Evolutionary conservation across 1,139 yeast genomes (phyloP).

Genomic region (Geotrichum candidum): DNA sequence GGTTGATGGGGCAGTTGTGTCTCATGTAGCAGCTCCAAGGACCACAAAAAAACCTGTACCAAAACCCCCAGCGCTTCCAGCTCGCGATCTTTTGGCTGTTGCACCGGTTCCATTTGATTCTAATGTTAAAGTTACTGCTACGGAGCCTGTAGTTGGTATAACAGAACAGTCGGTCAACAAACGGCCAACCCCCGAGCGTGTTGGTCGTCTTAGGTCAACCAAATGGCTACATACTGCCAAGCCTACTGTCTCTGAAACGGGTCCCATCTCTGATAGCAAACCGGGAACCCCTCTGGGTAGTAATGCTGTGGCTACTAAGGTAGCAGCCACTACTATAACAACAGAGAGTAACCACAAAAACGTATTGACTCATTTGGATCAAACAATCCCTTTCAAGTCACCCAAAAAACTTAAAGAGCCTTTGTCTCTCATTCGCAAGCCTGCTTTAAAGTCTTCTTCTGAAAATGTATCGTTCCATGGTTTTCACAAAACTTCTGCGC

Average conservation of each 20-base stretch:
- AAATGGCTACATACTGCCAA: neutral
- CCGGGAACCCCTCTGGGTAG: neutral
- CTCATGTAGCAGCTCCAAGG: neutral
- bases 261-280: neutral
- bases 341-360: neutral
- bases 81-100: neutral
- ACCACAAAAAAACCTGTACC: neutral
- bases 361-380: no score
- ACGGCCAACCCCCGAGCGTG: neutral
- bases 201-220: neutral
- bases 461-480: neutral
- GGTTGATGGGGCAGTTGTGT: neutral
- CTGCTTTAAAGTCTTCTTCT: neutral
- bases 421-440: neutral
- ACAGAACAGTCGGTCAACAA: neutral
- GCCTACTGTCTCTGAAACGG: neutral
- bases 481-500: neutral
- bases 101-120: neutral
- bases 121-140: neutral
- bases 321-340: neutral
- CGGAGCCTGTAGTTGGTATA: neutral
- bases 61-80: neutral
- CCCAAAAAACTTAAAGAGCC: neutral
- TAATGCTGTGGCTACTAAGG: neutral
- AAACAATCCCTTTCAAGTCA: no score